Evolutionary conservation across 1,284 basidiomycete genomes (phyloP).

Genomic region (Leccinum solheimii): DNA sequence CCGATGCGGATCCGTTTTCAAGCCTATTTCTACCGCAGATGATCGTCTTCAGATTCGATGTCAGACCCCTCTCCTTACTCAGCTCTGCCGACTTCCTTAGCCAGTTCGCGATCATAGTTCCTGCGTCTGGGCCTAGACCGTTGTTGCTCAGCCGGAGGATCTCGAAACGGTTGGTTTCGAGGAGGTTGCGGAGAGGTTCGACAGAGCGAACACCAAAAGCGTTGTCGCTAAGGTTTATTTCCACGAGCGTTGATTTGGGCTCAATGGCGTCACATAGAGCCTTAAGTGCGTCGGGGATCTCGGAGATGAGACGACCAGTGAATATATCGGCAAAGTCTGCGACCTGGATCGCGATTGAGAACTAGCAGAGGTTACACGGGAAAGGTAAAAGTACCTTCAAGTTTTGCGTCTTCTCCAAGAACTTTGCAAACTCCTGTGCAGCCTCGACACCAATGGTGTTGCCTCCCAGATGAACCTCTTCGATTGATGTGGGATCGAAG

Average conservation of each 20-base stretch:
- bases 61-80: conserved; percentile 64
- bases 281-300: conserved; percentile 90
- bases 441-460: conserved; percentile 97
- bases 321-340: conserved; percentile 98
- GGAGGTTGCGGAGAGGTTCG: conserved; percentile 91
- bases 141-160: conserved; percentile 96
- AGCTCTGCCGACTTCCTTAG: conserved; percentile 76
- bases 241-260: conserved; percentile 77
- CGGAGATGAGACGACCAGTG: conserved; percentile 92
- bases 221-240: conserved; percentile 94
- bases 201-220: conserved; percentile 96
- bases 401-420: conserved; percentile 67
- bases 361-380: conserved; percentile 2
- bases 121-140: conserved; percentile 93
- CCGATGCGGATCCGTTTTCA: conserved; percentile 84
- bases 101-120: conserved; percentile 83
- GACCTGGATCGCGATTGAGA: conserved; percentile 52
- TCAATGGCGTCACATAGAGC: conserved; percentile 89
- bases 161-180: conserved; percentile 75
- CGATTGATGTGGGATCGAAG: conserved; percentile 65
- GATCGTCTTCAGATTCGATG: conserved; percentile 75
- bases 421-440: conserved; percentile 81
- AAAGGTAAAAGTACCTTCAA: conserved; percentile 59
- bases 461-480: conserved; percentile 92
- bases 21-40: conserved; percentile 95